Evolutionary conservation across 257 asterid species (phyloP).

Genomic region (Solanum virginianum): DNA sequence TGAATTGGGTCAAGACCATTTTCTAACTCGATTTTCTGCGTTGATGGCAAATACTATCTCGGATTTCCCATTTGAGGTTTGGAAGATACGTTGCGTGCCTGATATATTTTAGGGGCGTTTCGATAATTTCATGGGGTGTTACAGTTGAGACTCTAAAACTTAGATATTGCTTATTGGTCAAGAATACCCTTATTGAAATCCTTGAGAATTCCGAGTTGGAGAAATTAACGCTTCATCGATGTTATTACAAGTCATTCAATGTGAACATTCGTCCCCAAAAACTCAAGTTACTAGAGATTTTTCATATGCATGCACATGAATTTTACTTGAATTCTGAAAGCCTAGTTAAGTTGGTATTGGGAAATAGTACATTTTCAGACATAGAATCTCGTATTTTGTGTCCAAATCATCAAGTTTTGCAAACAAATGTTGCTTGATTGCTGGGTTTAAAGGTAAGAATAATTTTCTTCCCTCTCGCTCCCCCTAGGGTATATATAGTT

Average conservation of each 20-base stretch:
- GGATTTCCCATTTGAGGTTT: too few species aligned
- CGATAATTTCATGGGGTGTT: too few species aligned
- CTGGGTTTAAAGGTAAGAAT: not conserved
- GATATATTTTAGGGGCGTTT: too few species aligned
- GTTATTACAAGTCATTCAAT: not conserved
- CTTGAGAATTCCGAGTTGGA: not conserved
- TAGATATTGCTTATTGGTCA: not conserved
- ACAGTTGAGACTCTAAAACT: not conserved
- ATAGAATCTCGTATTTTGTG: not conserved
- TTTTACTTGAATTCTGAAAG: not conserved
- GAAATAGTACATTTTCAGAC: not conserved
- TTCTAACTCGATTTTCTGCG: too few species aligned
- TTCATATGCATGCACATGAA: not conserved
- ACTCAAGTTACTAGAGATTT: not conserved
- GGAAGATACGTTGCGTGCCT: too few species aligned
- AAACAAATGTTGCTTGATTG: not conserved
- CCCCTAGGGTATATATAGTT: too few species aligned
- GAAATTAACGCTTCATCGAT: not conserved
- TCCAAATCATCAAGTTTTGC: not conserved
- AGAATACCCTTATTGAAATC: not conserved
- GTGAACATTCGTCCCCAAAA: not conserved
- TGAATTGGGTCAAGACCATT: too few species aligned
- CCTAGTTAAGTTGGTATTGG: not conserved
- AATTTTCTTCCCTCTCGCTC: not conserved
- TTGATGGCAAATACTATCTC: too few species aligned